These are phyloP conservation scores for Ophiostoma sp. DNA, from an alignment of 2,329 filamentous ascomycete genomes.

Conservation along the genomic window DNA sequence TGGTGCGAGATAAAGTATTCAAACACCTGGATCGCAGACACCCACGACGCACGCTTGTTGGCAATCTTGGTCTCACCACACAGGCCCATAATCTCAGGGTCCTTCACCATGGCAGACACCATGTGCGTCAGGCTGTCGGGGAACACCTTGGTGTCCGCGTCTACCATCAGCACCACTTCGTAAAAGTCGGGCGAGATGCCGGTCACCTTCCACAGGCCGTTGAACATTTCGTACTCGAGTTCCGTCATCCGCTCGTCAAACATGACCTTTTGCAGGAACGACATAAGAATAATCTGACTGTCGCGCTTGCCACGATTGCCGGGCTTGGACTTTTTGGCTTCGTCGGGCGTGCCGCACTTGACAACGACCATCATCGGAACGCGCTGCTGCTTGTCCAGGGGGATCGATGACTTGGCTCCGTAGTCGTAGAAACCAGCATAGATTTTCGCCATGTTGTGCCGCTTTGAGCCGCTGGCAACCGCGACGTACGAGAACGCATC, in stretches of 20 bases:
- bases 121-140: slow-evolving; percentile 97
- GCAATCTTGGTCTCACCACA: slow-evolving; percentile 99
- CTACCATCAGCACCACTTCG: slow-evolving; percentile 96
- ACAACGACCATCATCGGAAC: slow-evolving; percentile 97
- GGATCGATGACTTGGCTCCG: slow-evolving; percentile 71
- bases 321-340: slow-evolving; percentile 74
- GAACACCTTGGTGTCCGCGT: slow-evolving; percentile 98
- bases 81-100: slow-evolving; percentile 97
- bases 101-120: slow-evolving; percentile 98
- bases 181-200: slow-evolving; percentile 98
- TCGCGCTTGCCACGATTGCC: slow-evolving; percentile 98
- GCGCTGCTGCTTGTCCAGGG: slow-evolving; percentile 82
- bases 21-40: slow-evolving; percentile 97
- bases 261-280: slow-evolving; percentile 99
- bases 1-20: slow-evolving; percentile 99
- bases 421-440: slow-evolving; percentile 99
- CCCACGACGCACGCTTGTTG: slow-evolving; percentile 93
- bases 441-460: slow-evolving; percentile 99
- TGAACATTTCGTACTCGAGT: slow-evolving; percentile 99
- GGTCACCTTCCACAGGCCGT: slow-evolving; percentile 96
- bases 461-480: slow-evolving; percentile 89
- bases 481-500: slow-evolving; percentile 92
- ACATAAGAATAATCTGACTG: slow-evolving; percentile 99
- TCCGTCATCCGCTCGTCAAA: slow-evolving; percentile 99
- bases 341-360: slow-evolving; percentile 90